Conservation (phyloP, 805 yeast genomes). For the Starmerella bombi region DNA sequence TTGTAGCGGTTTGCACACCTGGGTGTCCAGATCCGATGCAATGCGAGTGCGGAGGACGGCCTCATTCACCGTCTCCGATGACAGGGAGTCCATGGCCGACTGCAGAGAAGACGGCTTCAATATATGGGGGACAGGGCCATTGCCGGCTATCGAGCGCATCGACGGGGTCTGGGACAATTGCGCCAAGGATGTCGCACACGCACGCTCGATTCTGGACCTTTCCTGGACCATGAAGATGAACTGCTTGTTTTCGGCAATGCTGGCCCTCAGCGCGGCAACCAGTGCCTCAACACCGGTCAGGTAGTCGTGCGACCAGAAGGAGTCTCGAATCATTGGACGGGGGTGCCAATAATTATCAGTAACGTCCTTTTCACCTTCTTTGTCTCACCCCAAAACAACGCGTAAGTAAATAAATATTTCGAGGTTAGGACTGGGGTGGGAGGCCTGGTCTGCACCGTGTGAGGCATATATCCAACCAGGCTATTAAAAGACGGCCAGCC, state of each 20-base stretch:
- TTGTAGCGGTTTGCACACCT: constrained; percentile 53
- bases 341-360: background rate
- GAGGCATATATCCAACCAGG: too few relatives aligned
- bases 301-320: constrained; percentile 29
- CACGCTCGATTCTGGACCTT: constrained; percentile 53
- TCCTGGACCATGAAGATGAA: constrained; percentile 46
- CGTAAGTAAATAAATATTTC: too few relatives aligned
- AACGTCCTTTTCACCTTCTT: background rate
- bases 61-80: constrained; percentile 39
- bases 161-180: constrained; percentile 30
- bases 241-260: constrained; percentile 56
- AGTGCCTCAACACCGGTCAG: constrained; percentile 27
- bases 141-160: constrained; percentile 12
- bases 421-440: too few relatives aligned
- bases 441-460: too few relatives aligned
- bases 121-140: background rate
- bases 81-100: constrained; percentile 33
- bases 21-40: constrained; percentile 42
- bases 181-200: constrained; percentile 45
- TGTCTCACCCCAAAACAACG: background rate
- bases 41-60: constrained; percentile 44
- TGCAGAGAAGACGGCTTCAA: constrained; percentile 17
- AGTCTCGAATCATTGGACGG: constrained; percentile 18
- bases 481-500: too few relatives aligned
- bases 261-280: constrained; percentile 31